These are phyloP conservation scores for Clonostachys solani DNA, from an alignment of 2,329 filamentous ascomycete genomes.

Conservation along the genomic window DNA sequence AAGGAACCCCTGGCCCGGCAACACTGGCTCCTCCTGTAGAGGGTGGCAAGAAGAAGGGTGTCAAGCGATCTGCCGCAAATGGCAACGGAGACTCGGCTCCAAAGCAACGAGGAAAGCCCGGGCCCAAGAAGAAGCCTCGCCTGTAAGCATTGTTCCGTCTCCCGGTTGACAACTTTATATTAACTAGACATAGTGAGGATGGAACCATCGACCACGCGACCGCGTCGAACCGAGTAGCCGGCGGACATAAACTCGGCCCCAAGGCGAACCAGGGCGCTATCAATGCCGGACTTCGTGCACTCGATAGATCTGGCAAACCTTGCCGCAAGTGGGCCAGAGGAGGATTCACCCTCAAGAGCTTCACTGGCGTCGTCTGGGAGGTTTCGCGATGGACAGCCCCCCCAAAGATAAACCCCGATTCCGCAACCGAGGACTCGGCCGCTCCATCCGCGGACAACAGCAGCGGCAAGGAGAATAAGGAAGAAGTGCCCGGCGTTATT, in stretches of 20 bases:
- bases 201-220: conserved; percentile 56
- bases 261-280: conserved; percentile 97
- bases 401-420: conserved; percentile 45
- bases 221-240: conserved; percentile 40
- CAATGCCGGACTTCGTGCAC: conserved; percentile 89
- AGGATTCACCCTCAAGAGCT: conserved; percentile 81
- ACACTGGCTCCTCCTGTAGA: conserved; percentile 57
- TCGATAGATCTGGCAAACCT: conserved; percentile 87
- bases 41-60: conserved; percentile 70
- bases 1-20: conserved; percentile 49
- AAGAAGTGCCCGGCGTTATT: conserved; percentile 48
- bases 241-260: conserved; percentile 81
- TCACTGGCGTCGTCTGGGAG: conserved; percentile 82
- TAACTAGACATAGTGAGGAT: conserved; percentile 45
- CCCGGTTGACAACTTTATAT: neutral
- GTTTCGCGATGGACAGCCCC: conserved; percentile 80
- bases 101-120: conserved; percentile 82
- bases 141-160: conserved; percentile 61
- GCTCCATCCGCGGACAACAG: conserved; percentile 39
- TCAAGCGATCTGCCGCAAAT: conserved; percentile 66
- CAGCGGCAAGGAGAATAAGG: conserved; percentile 63
- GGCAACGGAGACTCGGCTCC: conserved; percentile 55
- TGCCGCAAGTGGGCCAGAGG: conserved; percentile 90
- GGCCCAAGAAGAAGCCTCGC: conserved; percentile 93
- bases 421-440: conserved; percentile 38